Evolutionary conservation across 331 rosid genomes (phyloP), one percentile per base, ranked within the genome.

Genomic region (Spiraea crenata): DNA sequence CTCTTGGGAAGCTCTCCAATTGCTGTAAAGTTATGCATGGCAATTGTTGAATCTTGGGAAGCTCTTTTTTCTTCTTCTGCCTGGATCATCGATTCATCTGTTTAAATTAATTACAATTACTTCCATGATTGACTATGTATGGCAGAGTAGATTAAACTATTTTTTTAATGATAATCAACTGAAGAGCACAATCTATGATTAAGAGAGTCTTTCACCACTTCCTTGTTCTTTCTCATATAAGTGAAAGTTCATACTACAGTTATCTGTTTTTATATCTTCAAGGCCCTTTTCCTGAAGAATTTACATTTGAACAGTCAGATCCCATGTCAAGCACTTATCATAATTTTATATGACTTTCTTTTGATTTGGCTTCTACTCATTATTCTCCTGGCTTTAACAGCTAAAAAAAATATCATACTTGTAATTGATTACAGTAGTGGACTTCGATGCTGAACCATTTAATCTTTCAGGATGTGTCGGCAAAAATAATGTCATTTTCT

Each of bases 381-480:
- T 34, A 55, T 46, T 52, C 38, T 45, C 10, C 17, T 19, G 50
- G 31, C 1, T 25, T 25, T 25, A 25, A 25, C 31, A 25, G 31
- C 31, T n/a, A n/a, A n/a, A 25, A 25, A 25, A 25, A 25, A 25
- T 25, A 25, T 25, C 31, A 25, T 25, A 25, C 31, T 25, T 2
- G 31, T 25, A 25, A 67, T 35, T 31, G 12, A 59, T 57, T 39
- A 56, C 47, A 69, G 59, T 63, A 67, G 19, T n/a, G 19, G 73
- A 56, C 61, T 63, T 64, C 38, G 12, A 54, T 59, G 46, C 65
- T 48, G 17, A 4, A n/a, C 37, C 37, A 9, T 70, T 71, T 45
- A 75, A 63, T 76, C 57, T 73, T 80, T 25, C 92, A 91, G 97
- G 96, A 89, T 57, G 80, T 89, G 14, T 74, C 84, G 6, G 75